Base-by-base conservation (phyloP, 2,329 filamentous ascomycete genomes). In the Pseudocercospora crystallina region DNA sequence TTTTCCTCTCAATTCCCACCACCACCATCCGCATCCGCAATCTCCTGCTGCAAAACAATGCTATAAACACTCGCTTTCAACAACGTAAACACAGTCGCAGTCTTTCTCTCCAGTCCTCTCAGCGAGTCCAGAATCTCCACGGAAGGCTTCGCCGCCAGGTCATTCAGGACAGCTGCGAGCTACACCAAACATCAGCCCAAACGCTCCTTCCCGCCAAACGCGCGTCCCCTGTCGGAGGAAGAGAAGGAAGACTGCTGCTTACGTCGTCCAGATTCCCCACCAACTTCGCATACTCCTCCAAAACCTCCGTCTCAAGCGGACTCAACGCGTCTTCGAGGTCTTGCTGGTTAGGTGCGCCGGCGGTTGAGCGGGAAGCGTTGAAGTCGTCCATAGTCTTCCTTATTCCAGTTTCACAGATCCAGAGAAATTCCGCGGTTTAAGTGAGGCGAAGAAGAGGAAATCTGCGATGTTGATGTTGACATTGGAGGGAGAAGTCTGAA, bases 51-150 rank as follows among this genome's bases (percentile, higher is more conserved):
- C 76, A 99, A 72, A 55, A 99, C 91, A 75, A 99, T 99, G 68
- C 89, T 95, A 75, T 99, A 99, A 58, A 99, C 94, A 71, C 92
- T 97, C 13, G 94, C 92, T 77, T 99, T 99, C 68, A 99, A 80
- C 68, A 97, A 73, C 56, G 94, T 99, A 72, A 95, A 97, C 15
- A 96, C 92, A 47, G 96, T 77, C 61, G 90, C 90, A 37, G 92
- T 96, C 78, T 97, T 96, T 62, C 94, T 80, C 77, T 99, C 94
- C 47, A 99, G 77, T 37, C 91, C 85, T 47, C 94, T 80, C 62
- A 99, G 78, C 8, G 89, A 86, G 70, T 99, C 90, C 46, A 95
- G 80, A 50, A 95, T 91, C 60, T 88, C 89, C 5, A 87, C 86
- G 12, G 71, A 73, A 5, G 76, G 75, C 11, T 67, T 69, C 15